Conservation (phyloP, 148 eudicot genomes). For the Nepenthes mirabilis region DNA sequence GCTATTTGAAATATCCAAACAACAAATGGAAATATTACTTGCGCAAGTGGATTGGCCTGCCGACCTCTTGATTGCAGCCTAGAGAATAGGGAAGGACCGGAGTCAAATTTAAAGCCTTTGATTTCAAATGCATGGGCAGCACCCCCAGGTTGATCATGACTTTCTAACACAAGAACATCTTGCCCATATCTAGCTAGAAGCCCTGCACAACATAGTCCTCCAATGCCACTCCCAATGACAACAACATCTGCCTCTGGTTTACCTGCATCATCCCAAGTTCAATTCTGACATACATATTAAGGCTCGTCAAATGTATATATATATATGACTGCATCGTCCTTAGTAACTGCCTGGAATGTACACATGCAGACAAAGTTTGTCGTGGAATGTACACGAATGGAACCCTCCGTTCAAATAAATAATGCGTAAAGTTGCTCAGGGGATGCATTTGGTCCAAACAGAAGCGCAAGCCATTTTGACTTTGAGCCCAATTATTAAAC, state of each 20-base stretch:
- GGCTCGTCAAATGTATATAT: no score
- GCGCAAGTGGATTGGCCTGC: slow-evolving; percentile 96
- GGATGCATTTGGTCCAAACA: no score
- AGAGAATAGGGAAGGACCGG: slow-evolving; percentile 93
- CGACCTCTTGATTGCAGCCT: slow-evolving; percentile 96
- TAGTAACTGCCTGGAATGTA: no score
- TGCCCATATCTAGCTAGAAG: slow-evolving; percentile 74
- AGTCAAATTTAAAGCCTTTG: slow-evolving; percentile 80
- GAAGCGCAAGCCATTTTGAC: no score
- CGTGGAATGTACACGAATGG: no score
- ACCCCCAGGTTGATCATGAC: slow-evolving; percentile 87
- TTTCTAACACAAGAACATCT: slow-evolving; percentile 82
- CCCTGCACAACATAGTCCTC: slow-evolving; percentile 83
- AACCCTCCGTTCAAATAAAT: no score
- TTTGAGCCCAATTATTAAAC: no score
- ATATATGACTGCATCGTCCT: no score
- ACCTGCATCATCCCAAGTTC: slow-evolving; percentile 32
- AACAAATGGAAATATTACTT: slow-evolving; percentile 26
- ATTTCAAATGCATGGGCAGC: slow-evolving; percentile 91
- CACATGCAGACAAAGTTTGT: no score
- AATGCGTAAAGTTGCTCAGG: no score
- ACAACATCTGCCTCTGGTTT: slow-evolving; percentile 86
- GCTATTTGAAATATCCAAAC: not conserved
- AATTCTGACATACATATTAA: not conserved
- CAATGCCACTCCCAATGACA: slow-evolving; percentile 91